Evolutionary conservation across 176 grass and related monocot genomes (phyloP).

Genomic region (Carex littledalei): DNA sequence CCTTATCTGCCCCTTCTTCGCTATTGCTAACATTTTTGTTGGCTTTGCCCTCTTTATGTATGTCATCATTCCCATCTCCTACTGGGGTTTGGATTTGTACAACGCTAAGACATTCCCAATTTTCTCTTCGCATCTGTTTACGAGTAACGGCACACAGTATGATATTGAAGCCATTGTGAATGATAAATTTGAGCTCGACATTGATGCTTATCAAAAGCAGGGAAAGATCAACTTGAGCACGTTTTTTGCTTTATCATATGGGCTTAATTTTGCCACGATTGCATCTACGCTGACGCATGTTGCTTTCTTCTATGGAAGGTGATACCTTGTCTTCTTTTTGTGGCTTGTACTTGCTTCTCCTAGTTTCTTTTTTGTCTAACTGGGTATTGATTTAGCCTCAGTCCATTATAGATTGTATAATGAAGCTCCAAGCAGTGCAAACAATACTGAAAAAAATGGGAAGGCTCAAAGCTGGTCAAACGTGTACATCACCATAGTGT

Average conservation of each 20-base stretch:
- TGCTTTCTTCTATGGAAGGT: constrained; percentile 70
- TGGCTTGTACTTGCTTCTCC: neutral
- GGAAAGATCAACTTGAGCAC: constrained; percentile 76
- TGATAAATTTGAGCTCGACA: constrained; percentile 60
- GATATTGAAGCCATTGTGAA: constrained; percentile 70
- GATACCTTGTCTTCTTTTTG: neutral
- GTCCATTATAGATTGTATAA: neutral
- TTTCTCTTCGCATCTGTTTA: constrained; percentile 68
- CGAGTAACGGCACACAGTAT: constrained; percentile 33
- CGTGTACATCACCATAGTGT: neutral
- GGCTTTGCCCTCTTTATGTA: constrained; percentile 61
- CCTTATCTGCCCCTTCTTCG: constrained; percentile 73
- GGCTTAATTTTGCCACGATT: constrained; percentile 80
- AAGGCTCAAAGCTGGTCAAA: neutral
- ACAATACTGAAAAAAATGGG: neutral
- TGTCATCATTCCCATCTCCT: constrained; percentile 36
- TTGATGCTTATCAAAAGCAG: constrained; percentile 40
- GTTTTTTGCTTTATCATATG: constrained; percentile 65
- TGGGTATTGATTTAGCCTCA: neutral
- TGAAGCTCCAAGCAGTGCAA: neutral
- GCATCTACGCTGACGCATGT: constrained; percentile 67
- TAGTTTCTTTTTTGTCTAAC: neutral
- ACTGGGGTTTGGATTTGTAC: constrained; percentile 74
- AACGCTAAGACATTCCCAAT: constrained; percentile 53
- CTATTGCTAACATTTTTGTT: constrained; percentile 54